Percentiles rank a stretch among this genome's conserved stretches.
phyloP scores from a whole-genome alignment of 345 rosid genomes.

The Populus euphratica region DNA sequence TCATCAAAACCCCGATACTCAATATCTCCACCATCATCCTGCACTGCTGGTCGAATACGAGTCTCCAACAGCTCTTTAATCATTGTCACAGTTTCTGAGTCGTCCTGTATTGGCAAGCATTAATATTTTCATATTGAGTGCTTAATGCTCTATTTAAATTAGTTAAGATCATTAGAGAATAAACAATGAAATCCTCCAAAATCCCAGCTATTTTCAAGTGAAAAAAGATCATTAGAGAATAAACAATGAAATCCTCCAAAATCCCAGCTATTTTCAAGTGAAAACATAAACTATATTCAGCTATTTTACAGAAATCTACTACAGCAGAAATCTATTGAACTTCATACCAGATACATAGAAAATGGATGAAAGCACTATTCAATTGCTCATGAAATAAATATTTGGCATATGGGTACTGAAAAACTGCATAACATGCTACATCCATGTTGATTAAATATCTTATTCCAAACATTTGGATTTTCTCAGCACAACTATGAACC shows the following conservation, averaged over 20 bases:
- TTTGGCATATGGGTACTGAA: background rate
- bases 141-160: background rate
- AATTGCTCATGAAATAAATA: background rate
- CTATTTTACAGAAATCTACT: background rate
- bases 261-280: background rate
- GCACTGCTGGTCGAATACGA: constrained; percentile 94
- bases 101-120: constrained; percentile 54
- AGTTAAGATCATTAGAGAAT: background rate
- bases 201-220: background rate
- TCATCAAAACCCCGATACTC: constrained; percentile 79
- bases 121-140: background rate
- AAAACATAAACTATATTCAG: background rate
- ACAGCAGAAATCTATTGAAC: background rate
- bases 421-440: background rate
- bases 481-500: background rate
- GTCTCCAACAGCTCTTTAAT: constrained; percentile 95
- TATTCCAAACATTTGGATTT: background rate
- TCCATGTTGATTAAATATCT: background rate
- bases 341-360: background rate
- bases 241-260: background rate
- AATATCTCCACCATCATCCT: constrained; percentile 98
- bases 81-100: constrained; percentile 96
- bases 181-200: background rate
- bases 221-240: no score
- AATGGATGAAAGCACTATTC: background rate